Evolutionary conservation across 169 alveolate species (phyloP).

Genomic region (Ichthyophthirius multifiliis): DNA sequence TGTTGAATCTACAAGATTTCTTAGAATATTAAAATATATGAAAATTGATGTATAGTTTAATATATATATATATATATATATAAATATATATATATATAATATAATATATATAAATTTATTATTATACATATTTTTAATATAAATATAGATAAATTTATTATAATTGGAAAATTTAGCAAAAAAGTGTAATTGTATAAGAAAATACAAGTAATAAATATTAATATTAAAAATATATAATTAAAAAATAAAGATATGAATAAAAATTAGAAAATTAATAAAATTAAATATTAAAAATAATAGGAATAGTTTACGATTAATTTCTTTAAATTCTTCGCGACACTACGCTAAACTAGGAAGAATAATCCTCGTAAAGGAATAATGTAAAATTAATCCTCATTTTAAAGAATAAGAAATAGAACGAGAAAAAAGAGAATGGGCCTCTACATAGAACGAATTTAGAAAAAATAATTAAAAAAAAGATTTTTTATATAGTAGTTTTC

Average conservation of each 20-base stretch:
- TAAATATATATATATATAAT: no score
- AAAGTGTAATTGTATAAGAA: neutral
- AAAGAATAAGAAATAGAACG: neutral
- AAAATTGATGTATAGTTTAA: neutral
- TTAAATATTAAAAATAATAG: neutral
- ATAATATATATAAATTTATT: neutral
- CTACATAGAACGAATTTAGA: slow-evolving; percentile 16
- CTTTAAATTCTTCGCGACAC: neutral
- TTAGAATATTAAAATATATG: neutral
- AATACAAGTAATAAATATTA: neutral
- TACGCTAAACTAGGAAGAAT: neutral
- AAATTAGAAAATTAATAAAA: neutral
- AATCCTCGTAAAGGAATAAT: neutral
- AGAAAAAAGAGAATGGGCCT: slow-evolving; percentile 16
- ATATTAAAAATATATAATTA: neutral
- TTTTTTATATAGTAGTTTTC: neutral
- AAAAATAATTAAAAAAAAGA: neutral
- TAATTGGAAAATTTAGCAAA: neutral
- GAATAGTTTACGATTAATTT: neutral
- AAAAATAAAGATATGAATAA: neutral
- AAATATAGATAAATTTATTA: neutral
- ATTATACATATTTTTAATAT: neutral
- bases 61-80: no score
- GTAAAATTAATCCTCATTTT: neutral
- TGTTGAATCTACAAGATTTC: neutral